Evolutionary conservation across 2,329 filamentous ascomycete species (phyloP).

Genomic region (Fusarium pilosicola): DNA sequence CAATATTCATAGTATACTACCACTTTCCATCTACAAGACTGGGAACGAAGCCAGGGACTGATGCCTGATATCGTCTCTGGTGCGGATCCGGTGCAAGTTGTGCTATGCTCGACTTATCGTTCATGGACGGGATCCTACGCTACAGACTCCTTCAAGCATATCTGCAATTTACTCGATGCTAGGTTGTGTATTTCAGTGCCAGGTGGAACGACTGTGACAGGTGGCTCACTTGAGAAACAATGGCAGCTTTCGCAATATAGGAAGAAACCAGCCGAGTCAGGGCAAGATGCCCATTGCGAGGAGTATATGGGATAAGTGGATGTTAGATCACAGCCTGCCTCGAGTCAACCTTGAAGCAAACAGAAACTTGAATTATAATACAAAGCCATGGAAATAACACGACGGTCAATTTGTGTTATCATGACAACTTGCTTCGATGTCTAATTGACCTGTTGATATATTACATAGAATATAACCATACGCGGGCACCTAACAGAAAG

Average conservation of each 20-base stretch:
- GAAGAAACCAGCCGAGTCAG: neutral
- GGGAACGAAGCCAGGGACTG: neutral
- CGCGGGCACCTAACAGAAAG: constrained; percentile 56
- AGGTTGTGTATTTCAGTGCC: neutral
- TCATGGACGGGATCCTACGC: neutral
- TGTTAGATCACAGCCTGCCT: accelerated
- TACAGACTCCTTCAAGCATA: neutral
- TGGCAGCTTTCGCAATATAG: neutral
- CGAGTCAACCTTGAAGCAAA: accelerated
- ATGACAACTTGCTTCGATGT: neutral
- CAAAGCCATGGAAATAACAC: neutral
- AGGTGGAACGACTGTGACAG: neutral
- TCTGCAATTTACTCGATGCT: neutral
- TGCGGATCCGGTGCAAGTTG: neutral
- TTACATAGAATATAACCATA: neutral
- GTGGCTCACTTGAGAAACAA: neutral
- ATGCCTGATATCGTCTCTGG: neutral
- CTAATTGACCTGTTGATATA: neutral
- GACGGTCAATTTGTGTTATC: neutral
- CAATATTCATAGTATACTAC: neutral
- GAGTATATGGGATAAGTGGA: neutral
- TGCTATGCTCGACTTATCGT: neutral
- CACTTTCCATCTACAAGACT: neutral
- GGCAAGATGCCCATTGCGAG: neutral
- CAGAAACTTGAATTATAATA: too few species aligned